Percentiles rank a stretch among this genome's conserved stretches.
phyloP scores from a whole-genome alignment of 2,329 filamentous ascomycete species.

The Stachybotrys echinatus region DNA sequence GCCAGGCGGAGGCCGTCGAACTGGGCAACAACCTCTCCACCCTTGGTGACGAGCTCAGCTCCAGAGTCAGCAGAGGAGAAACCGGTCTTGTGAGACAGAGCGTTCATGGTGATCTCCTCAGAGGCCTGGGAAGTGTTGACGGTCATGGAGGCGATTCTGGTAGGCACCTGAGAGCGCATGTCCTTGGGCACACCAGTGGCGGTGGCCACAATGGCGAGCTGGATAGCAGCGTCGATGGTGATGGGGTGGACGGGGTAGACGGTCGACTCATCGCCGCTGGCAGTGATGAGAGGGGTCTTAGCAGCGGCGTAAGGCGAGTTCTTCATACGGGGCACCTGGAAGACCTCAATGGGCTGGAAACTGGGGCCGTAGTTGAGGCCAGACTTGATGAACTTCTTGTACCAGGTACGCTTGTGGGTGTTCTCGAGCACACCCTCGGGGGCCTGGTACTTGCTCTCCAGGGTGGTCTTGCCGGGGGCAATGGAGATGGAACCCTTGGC shows the following conservation, averaged over 20 bases:
- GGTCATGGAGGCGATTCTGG: background rate
- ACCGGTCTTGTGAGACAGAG: slow-evolving; percentile 4
- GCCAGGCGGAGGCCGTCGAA: background rate
- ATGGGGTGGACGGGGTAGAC: background rate
- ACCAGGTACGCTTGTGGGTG: background rate
- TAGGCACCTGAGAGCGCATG: background rate
- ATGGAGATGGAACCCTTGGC: slow-evolving; percentile 1
- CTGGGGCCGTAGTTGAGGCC: background rate
- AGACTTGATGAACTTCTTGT: background rate
- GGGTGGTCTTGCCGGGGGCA: background rate
- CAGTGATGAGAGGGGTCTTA: no score
- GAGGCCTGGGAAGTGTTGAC: background rate
- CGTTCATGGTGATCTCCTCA: background rate
- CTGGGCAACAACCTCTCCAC: background rate
- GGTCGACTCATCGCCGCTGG: background rate
- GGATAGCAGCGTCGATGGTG: background rate
- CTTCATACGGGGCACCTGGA: no score
- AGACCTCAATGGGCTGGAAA: background rate
- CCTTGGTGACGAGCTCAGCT: background rate
- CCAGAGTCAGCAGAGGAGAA: slow-evolving; percentile 5
- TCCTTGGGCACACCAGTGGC: background rate
- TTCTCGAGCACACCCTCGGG: background rate
- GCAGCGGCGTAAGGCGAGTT: slow-evolving; percentile 2
- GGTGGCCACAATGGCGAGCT: background rate
- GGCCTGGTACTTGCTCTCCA: background rate